Conservation (phyloP, 805 yeast species). For the Lachancea mirantina region DNA sequence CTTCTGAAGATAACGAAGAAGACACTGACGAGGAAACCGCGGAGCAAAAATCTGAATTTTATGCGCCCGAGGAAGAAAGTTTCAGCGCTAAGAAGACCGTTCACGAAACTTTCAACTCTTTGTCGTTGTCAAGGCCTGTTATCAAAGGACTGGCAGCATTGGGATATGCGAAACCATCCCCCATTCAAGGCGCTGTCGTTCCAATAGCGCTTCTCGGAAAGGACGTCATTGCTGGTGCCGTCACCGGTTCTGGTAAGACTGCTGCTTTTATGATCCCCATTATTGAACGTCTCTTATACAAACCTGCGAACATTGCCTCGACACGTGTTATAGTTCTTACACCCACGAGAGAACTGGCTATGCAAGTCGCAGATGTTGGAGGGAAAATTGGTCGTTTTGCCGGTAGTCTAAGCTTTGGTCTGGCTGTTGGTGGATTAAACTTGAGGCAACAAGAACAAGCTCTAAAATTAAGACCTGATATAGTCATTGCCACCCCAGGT, state of each 20-base stretch:
- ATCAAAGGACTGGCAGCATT: constrained; percentile 72
- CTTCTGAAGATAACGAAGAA: constrained; percentile 23
- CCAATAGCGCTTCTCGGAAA: constrained; percentile 92
- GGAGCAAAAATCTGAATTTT: constrained; percentile 77
- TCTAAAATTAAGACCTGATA: constrained; percentile 85
- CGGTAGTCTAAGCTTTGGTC: constrained; percentile 71
- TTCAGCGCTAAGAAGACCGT: constrained; percentile 44
- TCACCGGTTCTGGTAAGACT: constrained; percentile 98
- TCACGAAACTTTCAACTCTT: constrained; percentile 63
- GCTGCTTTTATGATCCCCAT: constrained; percentile 97
- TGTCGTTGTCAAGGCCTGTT: constrained; percentile 84
- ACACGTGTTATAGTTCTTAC: constrained; percentile 87
- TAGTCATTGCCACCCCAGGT: constrained; percentile 98
- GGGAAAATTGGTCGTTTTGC: constrained; percentile 74
- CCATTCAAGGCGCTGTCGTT: constrained; percentile 87
- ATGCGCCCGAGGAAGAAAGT: constrained; percentile 50
- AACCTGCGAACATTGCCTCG: constrained; percentile 77
- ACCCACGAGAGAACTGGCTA: constrained; percentile 97
- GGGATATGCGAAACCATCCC: constrained; percentile 85
- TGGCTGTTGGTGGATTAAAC: constrained; percentile 97
- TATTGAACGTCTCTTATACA: constrained; percentile 81
- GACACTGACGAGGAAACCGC: constrained; percentile 39
- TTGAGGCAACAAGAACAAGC: constrained; percentile 94
- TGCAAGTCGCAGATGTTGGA: constrained; percentile 93
- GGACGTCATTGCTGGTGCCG: constrained; percentile 98